These are phyloP conservation scores for Lagerstroemia speciosa DNA, from an alignment of 345 rosid species.

Conservation along the genomic window DNA sequence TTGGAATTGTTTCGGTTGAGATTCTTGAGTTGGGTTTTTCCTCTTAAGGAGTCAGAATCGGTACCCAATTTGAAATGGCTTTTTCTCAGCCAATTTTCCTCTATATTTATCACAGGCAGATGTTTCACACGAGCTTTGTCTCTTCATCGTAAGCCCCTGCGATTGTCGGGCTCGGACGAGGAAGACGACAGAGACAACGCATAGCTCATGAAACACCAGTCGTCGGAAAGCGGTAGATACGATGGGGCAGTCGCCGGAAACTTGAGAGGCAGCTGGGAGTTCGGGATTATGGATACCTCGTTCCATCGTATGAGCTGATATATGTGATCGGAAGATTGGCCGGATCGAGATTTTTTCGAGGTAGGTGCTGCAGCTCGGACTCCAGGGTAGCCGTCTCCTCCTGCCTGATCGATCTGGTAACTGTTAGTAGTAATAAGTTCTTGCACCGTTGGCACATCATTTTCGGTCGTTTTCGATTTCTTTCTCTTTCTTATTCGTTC, in stretches of 20 bases:
- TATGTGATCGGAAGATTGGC: background rate
- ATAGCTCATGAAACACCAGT: too few relatives aligned
- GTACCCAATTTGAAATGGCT: background rate
- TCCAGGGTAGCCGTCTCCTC: too few relatives aligned
- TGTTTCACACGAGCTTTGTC: too few relatives aligned
- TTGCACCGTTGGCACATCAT: background rate
- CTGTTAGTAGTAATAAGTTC: too few relatives aligned
- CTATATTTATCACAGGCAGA: background rate
- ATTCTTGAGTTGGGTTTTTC: constrained; percentile 20
- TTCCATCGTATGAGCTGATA: background rate
- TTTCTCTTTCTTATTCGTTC: background rate
- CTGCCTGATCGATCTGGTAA: background rate
- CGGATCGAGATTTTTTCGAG: background rate
- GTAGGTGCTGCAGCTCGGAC: too few relatives aligned
- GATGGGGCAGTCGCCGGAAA: too few relatives aligned
- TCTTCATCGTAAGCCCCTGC: background rate
- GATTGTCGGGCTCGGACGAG: too few relatives aligned
- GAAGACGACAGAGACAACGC: too few relatives aligned
- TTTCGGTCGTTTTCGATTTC: background rate
- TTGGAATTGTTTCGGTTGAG: constrained; percentile 18
- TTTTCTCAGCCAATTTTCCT: background rate
- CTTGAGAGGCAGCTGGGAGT: too few relatives aligned
- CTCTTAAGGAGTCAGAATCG: background rate
- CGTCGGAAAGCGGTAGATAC: too few relatives aligned
- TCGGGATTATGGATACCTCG: background rate